A percentile compares a stretch with the other conserved stretches of the same genome.
These are phyloP conservation scores for Mortierella sp. DNA, from an alignment of 371 early-diverging fungal genomes.

Conservation along the genomic window DNA sequence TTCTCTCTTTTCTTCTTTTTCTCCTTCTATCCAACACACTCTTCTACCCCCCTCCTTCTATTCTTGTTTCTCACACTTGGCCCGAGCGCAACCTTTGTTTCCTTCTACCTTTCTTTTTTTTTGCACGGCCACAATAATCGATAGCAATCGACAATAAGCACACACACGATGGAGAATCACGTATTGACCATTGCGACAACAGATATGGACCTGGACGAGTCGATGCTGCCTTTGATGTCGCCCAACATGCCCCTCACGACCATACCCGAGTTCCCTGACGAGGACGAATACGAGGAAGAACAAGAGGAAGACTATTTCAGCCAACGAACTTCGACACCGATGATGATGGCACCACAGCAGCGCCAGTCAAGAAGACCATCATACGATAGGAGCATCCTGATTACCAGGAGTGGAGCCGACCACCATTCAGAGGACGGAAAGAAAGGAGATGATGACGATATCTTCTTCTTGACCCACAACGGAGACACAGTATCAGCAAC, in stretches of 20 bases:
- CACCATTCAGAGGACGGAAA: background rate
- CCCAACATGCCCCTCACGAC: conserved; percentile 31
- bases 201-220: conserved; percentile 12
- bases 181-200: background rate
- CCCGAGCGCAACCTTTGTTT: background rate
- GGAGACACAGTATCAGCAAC: background rate
- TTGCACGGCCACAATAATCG: background rate
- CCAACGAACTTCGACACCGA: too few species aligned
- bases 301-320: background rate
- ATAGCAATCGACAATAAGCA: background rate
- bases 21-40: too few species aligned
- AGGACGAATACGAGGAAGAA: conserved; percentile 21
- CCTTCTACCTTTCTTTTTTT: too few species aligned
- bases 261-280: conserved; percentile 44
- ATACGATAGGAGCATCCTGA: background rate
- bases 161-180: background rate
- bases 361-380: conserved; percentile 6
- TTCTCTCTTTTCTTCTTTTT: background rate
- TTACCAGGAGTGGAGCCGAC: background rate
- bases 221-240: background rate
- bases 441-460: background rate
- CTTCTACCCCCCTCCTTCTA: background rate
- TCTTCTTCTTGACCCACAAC: conserved; percentile 4
- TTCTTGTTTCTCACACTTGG: background rate
- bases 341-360: too few species aligned